Evolutionary conservation across 257 asterid genomes (phyloP), one percentile per base, ranked within the genome.

Genomic region (Buddleja alternifolia): DNA sequence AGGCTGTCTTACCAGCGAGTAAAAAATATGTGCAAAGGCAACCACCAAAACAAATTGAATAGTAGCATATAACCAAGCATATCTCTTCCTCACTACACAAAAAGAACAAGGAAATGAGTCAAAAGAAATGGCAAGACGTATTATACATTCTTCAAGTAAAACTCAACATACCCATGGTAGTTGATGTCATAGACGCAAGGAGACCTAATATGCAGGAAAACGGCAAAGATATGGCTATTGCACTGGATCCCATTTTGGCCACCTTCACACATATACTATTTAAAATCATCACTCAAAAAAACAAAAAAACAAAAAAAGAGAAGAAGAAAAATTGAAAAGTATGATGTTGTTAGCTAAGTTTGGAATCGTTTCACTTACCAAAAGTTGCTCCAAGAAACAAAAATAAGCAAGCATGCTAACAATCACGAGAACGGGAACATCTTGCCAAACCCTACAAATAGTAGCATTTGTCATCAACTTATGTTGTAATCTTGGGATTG

Each of bases 351-450:
- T 53, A 12, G 25, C 62, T 36, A 1, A 19, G 20, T 23, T 29
- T 15, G 23, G 54, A 72, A 45, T 46, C 59, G 39, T 37, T 70
- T 41, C 21, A 40, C 92, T 84, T 46, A 90, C 98, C 97, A 93
- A 78, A 82, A 93, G 94, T 67, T 90, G 98, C 90, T 93, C 99
- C 60, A 93, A 83, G 74, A 93, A 93, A 82, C 97, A 93, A 76
- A 93, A 90, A 83, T 88, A 93, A 2, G 92, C 96, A 60, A 93
- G 97, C 97, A 88, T 88, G 92, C 97, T 90, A 71, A 90, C 86
- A 7, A 93, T 86, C 48, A 93, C 98, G 12, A 93, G 96, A 77
- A 93, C 82, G 0, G 95, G 98, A 60, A 93, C 95, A 24, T 88
- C 98, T 81, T 86, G 98, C 96, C 96, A 93, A 70, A 88, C 82